These are phyloP conservation scores for Penicillium sp. DNA, from an alignment of 2,329 filamentous ascomycete genomes.

Conservation along the genomic window DNA sequence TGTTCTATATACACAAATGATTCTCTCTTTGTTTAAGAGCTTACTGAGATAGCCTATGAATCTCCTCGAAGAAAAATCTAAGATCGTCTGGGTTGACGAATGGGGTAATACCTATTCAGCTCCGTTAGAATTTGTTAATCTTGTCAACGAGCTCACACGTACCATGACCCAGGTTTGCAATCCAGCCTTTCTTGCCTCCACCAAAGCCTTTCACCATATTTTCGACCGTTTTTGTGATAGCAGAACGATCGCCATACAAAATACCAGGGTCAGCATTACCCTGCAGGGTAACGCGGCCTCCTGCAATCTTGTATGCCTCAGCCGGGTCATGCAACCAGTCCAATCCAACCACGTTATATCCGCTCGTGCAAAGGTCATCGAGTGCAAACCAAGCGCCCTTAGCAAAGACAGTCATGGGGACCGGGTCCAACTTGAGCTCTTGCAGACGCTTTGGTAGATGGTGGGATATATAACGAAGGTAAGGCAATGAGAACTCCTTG, in stretches of 20 bases:
- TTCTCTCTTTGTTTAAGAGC: background rate
- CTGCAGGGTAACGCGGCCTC: constrained; percentile 76
- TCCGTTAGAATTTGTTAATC: constrained; percentile 20
- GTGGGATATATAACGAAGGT: constrained; percentile 76
- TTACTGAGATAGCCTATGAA: constrained; percentile 58
- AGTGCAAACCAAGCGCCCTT: constrained; percentile 97
- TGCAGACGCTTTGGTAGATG: constrained; percentile 71
- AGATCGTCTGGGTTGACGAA: constrained; percentile 91
- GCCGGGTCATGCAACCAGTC: constrained; percentile 93
- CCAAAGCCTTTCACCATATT: constrained; percentile 84
- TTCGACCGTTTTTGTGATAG: constrained; percentile 78
- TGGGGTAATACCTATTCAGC: constrained; percentile 73
- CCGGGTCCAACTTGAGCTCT: constrained; percentile 70
- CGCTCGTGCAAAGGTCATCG: constrained; percentile 78
- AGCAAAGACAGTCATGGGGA: constrained; percentile 97
- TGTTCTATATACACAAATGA: background rate
- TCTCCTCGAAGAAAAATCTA: constrained; percentile 89
- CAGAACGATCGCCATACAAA: constrained; percentile 76
- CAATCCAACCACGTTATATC: constrained; percentile 89
- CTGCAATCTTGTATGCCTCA: constrained; percentile 74
- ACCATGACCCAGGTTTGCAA: constrained; percentile 95
- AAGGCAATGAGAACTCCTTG: constrained; percentile 79
- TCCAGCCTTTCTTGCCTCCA: constrained; percentile 86
- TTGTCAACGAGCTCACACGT: constrained; percentile 32
- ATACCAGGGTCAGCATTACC: constrained; percentile 95